Percentiles rank a stretch among this genome's conserved stretches.
phyloP scores from a whole-genome alignment of 2,329 filamentous ascomycete genomes.

The Calonectria multiphialidica region DNA sequence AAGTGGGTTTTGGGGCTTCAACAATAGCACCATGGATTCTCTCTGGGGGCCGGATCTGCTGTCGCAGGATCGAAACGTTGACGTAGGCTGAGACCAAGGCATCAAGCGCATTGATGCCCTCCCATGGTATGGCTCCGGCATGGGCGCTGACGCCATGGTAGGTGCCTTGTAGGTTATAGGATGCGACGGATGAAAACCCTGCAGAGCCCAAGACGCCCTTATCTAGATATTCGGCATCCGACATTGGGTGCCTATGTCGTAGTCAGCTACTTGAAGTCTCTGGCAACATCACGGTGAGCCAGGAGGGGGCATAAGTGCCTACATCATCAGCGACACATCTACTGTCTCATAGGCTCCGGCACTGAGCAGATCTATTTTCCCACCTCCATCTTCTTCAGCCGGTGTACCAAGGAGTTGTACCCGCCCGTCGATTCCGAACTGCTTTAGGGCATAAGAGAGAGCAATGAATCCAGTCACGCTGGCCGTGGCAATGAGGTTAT shows the following conservation, averaged over 20 bases:
- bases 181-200: background rate
- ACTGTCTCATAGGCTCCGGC: background rate
- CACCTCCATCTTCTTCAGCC: slow-evolving; percentile 3
- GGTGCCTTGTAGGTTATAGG: background rate
- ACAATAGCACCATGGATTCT: background rate
- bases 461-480: slow-evolving; percentile 56
- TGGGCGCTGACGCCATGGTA: slow-evolving; percentile 1
- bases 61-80: slow-evolving; percentile 8
- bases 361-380: background rate
- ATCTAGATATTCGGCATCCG: background rate
- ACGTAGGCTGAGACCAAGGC: background rate
- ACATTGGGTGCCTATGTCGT: background rate
- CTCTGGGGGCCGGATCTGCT: background rate
- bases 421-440: slow-evolving; percentile 47
- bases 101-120: slow-evolving; percentile 6
- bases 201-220: background rate
- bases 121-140: background rate
- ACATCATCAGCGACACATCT: slow-evolving; percentile 5
- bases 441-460: slow-evolving; percentile 48
- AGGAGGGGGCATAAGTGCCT: too few species aligned
- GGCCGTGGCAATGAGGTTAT: too few species aligned
- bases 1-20: background rate
- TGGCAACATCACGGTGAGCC: too few species aligned
- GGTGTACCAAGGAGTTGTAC: slow-evolving; percentile 33
- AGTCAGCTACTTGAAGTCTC: slow-evolving; percentile 1